Evolutionary conservation across 352 stramenopile genomes (phyloP), one percentile per base, ranked within the genome.

Genomic region (Pythium rishiriense): DNA sequence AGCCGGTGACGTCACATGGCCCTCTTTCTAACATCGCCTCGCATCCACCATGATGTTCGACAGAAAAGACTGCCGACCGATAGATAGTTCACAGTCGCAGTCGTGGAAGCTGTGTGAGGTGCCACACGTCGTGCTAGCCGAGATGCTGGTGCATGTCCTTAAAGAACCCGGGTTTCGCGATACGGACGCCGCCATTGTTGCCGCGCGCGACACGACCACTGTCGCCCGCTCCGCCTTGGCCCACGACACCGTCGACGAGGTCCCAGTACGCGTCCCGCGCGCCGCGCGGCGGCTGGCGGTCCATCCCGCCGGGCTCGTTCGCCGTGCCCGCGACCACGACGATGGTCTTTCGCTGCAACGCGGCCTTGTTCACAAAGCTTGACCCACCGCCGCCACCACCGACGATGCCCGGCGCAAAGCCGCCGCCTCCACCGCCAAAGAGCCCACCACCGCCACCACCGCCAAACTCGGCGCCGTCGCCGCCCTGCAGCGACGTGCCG

Each of bases 121-220:
- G n/a, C n/a, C n/a, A n/a, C n/a, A n/a, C n/a, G n/a, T n/a, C n/a
- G n/a, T n/a, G n/a, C n/a, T n/a, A n/a, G n/a, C n/a, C n/a, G n/a
- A n/a, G n/a, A n/a, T 69, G 58, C 26, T 84, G 76, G 50, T 88
- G 87, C 82, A 93, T 93, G 47, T 93, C 81, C 28, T 83, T 75
- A 66, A 88, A 91, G 55, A 91, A 93, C 0, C 84, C 82, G 21
- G 66, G 66, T 9, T 73, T 72, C 8, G 82, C 84, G 21, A 91
- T 70, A 2, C 84, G 80, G 10, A 91, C 76, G 26, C 75, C 81
- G 10, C 84, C 84, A 51, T 93, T 74, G 54, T 88, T 91, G 14
- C 84, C 84, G 8, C 57, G 58, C 8, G 73, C 73, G 9, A 69
- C 59, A 4, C 37, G 48, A 6, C 21, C 52, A 7, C 59, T 39